phyloP scores from a whole-genome alignment of 2,329 filamentous ascomycete genomes.

The Lachnellula cervina region DNA sequence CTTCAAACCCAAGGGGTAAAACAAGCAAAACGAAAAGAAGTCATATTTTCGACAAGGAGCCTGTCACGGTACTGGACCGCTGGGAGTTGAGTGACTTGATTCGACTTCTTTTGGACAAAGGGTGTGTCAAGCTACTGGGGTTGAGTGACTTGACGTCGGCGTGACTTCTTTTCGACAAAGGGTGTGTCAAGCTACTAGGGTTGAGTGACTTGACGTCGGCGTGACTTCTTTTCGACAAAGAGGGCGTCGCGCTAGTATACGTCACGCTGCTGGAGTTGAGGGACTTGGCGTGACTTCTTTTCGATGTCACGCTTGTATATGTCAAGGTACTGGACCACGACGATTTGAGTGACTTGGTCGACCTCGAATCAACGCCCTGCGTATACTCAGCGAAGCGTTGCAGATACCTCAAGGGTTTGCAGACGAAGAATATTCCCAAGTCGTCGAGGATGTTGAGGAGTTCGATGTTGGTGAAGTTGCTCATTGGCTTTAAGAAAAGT shows the following conservation, averaged over 20 bases:
- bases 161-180: not conserved
- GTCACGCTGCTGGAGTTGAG: not conserved
- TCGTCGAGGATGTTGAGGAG: slow-evolving; percentile 22
- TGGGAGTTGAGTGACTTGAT: too few relatives aligned
- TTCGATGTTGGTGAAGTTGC: slow-evolving; percentile 9
- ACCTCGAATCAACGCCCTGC: not conserved
- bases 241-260: not conserved
- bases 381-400: slow-evolving; percentile 14
- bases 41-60: not conserved
- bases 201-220: too few relatives aligned
- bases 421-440: slow-evolving; percentile 20
- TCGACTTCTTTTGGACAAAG: too few relatives aligned
- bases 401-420: slow-evolving; percentile 16
- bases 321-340: slow-evolving; percentile 1
- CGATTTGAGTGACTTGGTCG: not conserved
- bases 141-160: too few relatives aligned
- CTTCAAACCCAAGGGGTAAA: not conserved
- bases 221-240: not conserved
- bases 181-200: not conserved
- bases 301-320: not conserved
- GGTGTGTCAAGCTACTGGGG: too few relatives aligned
- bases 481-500: slow-evolving; percentile 16
- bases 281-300: not conserved
- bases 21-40: not conserved
- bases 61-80: not conserved